These are phyloP conservation scores for Penicillium crustosum DNA, from an alignment of 2,329 filamentous ascomycete species.

Conservation along the genomic window DNA sequence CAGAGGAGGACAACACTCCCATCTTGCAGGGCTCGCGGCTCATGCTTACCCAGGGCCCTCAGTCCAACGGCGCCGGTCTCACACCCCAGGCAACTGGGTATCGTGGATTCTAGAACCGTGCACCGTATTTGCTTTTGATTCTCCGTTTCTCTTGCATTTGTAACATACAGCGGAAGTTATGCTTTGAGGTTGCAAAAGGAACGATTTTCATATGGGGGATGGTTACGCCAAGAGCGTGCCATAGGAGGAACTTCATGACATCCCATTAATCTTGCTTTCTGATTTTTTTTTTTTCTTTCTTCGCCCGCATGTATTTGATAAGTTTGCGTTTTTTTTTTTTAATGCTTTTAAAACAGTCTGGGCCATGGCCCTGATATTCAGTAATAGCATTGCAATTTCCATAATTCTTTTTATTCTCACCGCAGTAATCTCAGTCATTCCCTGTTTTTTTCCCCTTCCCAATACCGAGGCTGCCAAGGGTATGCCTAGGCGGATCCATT, in stretches of 20 bases:
- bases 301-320: constrained; percentile 28
- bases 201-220: constrained; percentile 19
- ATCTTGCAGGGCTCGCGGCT: constrained; percentile 86
- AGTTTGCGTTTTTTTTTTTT: constrained; percentile 9
- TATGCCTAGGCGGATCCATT: neutral
- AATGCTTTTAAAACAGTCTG: constrained; percentile 8
- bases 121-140: constrained; percentile 18
- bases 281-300: constrained; percentile 14
- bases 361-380: constrained; percentile 10
- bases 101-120: constrained; percentile 50
- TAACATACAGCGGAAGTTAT: constrained; percentile 37
- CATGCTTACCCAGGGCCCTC: constrained; percentile 94
- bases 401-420: neutral
- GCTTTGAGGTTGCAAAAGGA: constrained; percentile 29
- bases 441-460: neutral
- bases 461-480: neutral
- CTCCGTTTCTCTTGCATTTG: constrained; percentile 30
- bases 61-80: constrained; percentile 73
- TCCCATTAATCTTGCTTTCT: constrained; percentile 23
- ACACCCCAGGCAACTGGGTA: constrained; percentile 84
- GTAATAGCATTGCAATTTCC: constrained; percentile 16
- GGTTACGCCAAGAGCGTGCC: constrained; percentile 3
- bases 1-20: constrained; percentile 88
- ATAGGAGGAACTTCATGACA: constrained; percentile 18
- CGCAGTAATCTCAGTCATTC: neutral